These are phyloP conservation scores for Stylonectria norvegica DNA, from an alignment of 2,329 filamentous ascomycete species.

Conservation along the genomic window DNA sequence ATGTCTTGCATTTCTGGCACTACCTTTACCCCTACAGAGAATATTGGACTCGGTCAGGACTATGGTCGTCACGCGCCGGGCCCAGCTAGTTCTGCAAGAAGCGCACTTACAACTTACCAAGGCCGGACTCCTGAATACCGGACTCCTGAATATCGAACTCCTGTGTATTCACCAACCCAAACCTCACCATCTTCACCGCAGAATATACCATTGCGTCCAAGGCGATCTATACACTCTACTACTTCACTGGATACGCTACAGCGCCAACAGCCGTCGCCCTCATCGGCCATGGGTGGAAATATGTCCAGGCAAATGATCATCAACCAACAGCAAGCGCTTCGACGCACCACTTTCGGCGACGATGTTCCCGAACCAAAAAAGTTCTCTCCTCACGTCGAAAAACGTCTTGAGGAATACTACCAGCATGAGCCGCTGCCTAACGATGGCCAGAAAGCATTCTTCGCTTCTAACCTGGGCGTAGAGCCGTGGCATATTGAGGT, in stretches of 20 bases:
- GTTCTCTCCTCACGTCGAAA: constrained; percentile 48
- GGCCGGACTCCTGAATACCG: constrained; percentile 19
- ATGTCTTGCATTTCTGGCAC: constrained; percentile 33
- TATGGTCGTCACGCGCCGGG: constrained; percentile 15
- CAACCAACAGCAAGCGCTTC: constrained; percentile 43
- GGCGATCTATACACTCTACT: constrained; percentile 22
- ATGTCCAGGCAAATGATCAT: constrained; percentile 42
- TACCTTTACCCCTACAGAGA: constrained; percentile 32
- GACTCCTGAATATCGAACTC: constrained; percentile 21
- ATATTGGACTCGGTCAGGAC: constrained; percentile 15
- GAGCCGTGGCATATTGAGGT: constrained; percentile 50
- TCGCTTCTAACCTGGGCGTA: constrained; percentile 53
- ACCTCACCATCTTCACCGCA: constrained; percentile 23
- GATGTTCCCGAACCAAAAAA: constrained; percentile 42
- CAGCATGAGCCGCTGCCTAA: constrained; percentile 45
- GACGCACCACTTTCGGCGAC: constrained; percentile 38
- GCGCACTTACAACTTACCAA: constrained; percentile 16
- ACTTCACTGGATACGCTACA: constrained; percentile 23
- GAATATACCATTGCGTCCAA: constrained; percentile 13
- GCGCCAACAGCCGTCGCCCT: constrained; percentile 19
- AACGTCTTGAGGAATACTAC: constrained; percentile 53
- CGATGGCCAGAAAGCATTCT: constrained; percentile 48
- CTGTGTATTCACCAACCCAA: constrained; percentile 14
- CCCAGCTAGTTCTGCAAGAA: constrained; percentile 4
- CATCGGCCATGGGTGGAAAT: constrained; percentile 16